Evolutionary conservation across 352 stramenopile genomes (phyloP).

Genomic region (Plasmopara muralis): DNA sequence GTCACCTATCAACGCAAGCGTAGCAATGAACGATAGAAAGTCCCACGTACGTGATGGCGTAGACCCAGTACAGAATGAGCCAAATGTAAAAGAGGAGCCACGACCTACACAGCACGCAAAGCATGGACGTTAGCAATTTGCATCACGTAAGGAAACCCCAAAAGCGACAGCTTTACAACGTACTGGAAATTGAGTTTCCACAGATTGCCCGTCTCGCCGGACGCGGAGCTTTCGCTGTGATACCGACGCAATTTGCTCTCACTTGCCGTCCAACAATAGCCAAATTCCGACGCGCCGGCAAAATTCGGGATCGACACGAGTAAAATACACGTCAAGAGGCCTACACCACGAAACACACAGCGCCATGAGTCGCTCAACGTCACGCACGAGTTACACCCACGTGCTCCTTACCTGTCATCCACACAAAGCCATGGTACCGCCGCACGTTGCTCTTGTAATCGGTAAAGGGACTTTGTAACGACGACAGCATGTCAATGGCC

Average conservation of each 20-base stretch:
- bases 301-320: conserved; percentile 69
- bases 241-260: conserved; percentile 44
- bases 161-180: conserved; percentile 5
- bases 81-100: conserved; percentile 85
- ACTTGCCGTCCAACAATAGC: conserved; percentile 79
- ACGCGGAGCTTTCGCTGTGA: conserved; percentile 10
- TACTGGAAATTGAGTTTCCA: conserved; percentile 85
- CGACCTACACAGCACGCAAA: conserved; percentile 26
- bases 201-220: conserved; percentile 42
- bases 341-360: conserved; percentile 2
- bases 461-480: conserved; percentile 81
- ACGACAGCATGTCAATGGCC: conserved; percentile 83
- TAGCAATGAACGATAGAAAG: too few species aligned
- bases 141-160: too few species aligned
- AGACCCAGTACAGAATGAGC: conserved; percentile 82
- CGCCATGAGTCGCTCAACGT: background rate
- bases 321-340: conserved; percentile 57
- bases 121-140: too few species aligned
- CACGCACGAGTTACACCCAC: background rate
- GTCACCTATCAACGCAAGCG: too few species aligned
- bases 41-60: conserved; percentile 59
- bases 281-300: conserved; percentile 70
- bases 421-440: conserved; percentile 80
- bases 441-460: conserved; percentile 84
- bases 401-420: conserved; percentile 42